Evolutionary conservation across 768 basidiomycete genomes (phyloP), one percentile per base, ranked within the genome.

Genomic region (Cystobasidium onofrii): DNA sequence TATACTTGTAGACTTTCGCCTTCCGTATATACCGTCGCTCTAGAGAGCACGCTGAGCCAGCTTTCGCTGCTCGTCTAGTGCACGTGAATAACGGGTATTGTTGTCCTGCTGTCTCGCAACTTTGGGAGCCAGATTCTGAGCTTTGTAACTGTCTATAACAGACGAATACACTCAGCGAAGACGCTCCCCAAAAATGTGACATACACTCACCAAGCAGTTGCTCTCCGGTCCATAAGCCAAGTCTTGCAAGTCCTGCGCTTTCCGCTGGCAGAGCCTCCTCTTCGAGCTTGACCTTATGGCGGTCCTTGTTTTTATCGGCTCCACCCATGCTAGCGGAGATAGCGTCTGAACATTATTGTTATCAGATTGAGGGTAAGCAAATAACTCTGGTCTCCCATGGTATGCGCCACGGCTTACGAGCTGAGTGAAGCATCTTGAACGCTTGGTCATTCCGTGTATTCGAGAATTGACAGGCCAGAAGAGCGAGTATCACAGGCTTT

Each of bases 371-470:
- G n/a, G n/a, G n/a, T n/a, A n/a, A n/a, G 62, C 23, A 41, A 27
- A 33, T 63, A 29, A 33, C 62, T 7, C 34, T 13, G 12, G 52
- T 43, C 23, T n/a, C n/a, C n/a, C n/a, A n/a, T n/a, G n/a, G n/a
- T n/a, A n/a, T n/a, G 25, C 46, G 29, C 55, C 29, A 36, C 29
- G 18, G 23, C 69, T 71, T 43, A 46, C 44, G 69, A 33, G 69
- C 69, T 9, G 69, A 71, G 20, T 57, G 69, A 9, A 71, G 25
- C 69, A 71, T 71, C 50, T 55, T 60, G 20, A 33, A 31, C 7
- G 69, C 25, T 60, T 71, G 69, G 6, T 71, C 69, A 34, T 71
- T 60, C 13, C 55, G 69, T 2, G 69, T 71, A 55, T 71, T 34
- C 25, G n/a, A n/a, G 54, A 71, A 71, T 33, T 55, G 34, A 31